Conservation (phyloP, 805 yeast species). For the Candida multigemmis region DNA sequence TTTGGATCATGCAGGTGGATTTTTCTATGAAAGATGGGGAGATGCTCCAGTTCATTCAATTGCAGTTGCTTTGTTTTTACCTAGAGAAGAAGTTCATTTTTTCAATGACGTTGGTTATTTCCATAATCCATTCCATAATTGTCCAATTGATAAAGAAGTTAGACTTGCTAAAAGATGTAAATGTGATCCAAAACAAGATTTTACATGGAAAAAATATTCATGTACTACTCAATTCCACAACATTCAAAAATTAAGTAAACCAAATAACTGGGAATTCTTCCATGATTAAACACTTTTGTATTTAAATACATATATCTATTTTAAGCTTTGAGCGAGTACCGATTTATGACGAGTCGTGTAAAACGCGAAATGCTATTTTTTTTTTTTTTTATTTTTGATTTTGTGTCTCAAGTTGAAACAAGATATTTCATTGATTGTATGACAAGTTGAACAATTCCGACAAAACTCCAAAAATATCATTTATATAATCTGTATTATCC, state of each 20-base stretch:
- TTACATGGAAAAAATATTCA: slow-evolving; percentile 68
- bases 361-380: too few species aligned
- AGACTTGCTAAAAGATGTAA: slow-evolving; percentile 57
- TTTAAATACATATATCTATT: slow-evolving; percentile 1
- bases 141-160: slow-evolving; percentile 62
- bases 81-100: slow-evolving; percentile 61
- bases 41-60: slow-evolving; percentile 90
- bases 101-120: slow-evolving; percentile 80
- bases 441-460: too few species aligned
- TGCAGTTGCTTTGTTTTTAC: slow-evolving; percentile 73
- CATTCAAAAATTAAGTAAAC: slow-evolving; percentile 47
- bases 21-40: slow-evolving; percentile 91
- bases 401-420: too few species aligned
- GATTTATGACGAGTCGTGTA: too few species aligned
- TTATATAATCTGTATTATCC: too few species aligned
- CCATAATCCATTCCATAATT: slow-evolving; percentile 74
- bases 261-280: slow-evolving; percentile 62
- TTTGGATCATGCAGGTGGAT: slow-evolving; percentile 80
- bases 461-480: too few species aligned
- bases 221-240: slow-evolving; percentile 61
- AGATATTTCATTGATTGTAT: too few species aligned
- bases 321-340: too few species aligned
- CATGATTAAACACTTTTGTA: slow-evolving; percentile 25
- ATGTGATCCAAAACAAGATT: slow-evolving; percentile 65
- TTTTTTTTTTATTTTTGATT: too few species aligned